Evolutionary conservation across 2,329 filamentous ascomycete species (phyloP).

Genomic region (Fusarium piperis): DNA sequence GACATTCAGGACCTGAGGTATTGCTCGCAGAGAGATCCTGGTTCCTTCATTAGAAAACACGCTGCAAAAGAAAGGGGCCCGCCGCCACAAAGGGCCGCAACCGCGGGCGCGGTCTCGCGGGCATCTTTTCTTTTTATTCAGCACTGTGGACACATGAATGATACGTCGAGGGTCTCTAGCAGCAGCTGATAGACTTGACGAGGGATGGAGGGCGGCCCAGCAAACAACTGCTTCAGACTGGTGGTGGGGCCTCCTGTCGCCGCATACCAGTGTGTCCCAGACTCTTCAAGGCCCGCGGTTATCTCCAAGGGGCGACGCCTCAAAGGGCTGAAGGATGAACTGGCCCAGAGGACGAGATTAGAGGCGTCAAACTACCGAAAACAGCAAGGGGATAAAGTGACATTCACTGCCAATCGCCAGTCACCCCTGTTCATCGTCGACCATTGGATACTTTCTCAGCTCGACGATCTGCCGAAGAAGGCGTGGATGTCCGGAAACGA

Average conservation of each 20-base stretch:
- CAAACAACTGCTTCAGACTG: background rate
- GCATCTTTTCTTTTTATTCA: background rate
- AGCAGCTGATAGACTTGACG: background rate
- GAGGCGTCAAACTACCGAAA: conserved; percentile 1
- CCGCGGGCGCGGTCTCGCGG: background rate
- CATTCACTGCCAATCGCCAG: background rate
- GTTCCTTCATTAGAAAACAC: background rate
- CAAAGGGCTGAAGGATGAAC: conserved; percentile 3
- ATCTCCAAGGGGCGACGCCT: background rate
- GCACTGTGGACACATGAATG: background rate
- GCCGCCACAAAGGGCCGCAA: background rate
- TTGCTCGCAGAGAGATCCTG: background rate
- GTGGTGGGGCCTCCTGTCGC: conserved; percentile 7
- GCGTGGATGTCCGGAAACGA: background rate
- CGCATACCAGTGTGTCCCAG: background rate
- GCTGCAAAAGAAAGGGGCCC: conserved; percentile 1
- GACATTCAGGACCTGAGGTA: background rate
- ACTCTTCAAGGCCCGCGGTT: background rate
- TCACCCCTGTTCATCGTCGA: background rate
- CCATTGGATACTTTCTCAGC: background rate
- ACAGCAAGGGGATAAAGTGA: background rate
- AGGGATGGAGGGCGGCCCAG: background rate
- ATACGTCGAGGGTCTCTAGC: background rate
- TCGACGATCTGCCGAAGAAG: background rate
- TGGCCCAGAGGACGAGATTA: background rate